Evolutionary conservation across 1,284 basidiomycete species (phyloP).

Genomic region (Marasmius oreades): DNA sequence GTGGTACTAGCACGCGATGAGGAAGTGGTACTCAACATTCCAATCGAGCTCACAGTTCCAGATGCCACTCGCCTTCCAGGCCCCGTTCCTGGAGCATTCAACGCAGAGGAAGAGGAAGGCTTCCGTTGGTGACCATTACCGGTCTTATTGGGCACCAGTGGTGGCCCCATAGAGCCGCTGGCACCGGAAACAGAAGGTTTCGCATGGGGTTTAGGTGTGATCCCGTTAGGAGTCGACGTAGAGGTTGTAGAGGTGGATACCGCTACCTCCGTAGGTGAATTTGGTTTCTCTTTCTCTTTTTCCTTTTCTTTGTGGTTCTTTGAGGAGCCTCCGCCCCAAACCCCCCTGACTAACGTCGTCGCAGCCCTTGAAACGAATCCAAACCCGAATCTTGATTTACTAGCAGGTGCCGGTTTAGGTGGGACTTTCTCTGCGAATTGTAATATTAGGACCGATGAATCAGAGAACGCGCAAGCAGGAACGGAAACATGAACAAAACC

Average conservation of each 20-base stretch:
- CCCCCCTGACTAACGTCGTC: slow-evolving; percentile 51
- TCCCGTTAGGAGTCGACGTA: neutral
- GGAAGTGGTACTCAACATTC: slow-evolving; percentile 8
- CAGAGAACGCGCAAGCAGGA: too few species aligned
- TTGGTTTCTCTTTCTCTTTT: slow-evolving; percentile 27
- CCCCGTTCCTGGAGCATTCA: neutral
- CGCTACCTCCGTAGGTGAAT: slow-evolving; percentile 1
- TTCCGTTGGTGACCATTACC: slow-evolving; percentile 4
- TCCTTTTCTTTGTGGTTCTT: too few species aligned
- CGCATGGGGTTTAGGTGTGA: neutral
- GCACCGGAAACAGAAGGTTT: neutral
- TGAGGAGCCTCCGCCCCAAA: slow-evolving; percentile 41
- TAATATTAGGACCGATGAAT: too few species aligned
- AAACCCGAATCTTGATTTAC: slow-evolving; percentile 49
- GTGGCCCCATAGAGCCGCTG: neutral
- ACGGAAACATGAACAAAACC: too few species aligned
- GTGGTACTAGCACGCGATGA: slow-evolving; percentile 12
- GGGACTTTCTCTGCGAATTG: slow-evolving; percentile 6
- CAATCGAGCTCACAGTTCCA: slow-evolving; percentile 13
- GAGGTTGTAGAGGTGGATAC: slow-evolving; percentile 5
- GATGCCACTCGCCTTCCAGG: neutral
- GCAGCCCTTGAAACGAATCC: slow-evolving; percentile 58
- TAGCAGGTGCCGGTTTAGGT: slow-evolving; percentile 24
- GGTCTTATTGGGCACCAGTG: neutral
- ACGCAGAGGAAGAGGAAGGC: neutral